phyloP scores from a whole-genome alignment of 176 grass and related monocot species.

The Avena eriantha region DNA sequence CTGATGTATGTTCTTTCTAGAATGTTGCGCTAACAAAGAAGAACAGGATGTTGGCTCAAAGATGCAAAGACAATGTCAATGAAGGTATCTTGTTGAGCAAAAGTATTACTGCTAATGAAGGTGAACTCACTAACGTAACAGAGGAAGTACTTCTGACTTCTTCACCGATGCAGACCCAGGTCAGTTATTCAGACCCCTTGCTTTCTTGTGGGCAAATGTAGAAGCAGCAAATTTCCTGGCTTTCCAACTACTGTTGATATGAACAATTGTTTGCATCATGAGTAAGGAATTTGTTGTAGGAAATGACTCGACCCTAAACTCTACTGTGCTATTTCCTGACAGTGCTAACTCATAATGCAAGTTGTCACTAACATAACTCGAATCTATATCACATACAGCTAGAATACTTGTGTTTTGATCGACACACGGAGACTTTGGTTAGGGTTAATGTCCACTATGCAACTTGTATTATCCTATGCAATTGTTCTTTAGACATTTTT shows the following conservation, averaged over 20 bases:
- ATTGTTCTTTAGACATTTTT: background rate
- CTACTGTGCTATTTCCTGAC: background rate
- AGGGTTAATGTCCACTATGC: background rate
- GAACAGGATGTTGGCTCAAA: conserved; percentile 70
- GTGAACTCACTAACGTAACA: conserved; percentile 33
- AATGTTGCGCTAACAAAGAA: conserved; percentile 69
- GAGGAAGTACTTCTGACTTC: conserved; percentile 38
- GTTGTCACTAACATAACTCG: background rate
- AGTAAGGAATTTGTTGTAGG: background rate
- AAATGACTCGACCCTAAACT: background rate
- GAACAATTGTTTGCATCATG: background rate
- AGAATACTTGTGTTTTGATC: background rate
- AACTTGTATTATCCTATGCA: background rate
- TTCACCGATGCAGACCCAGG: conserved; percentile 45
- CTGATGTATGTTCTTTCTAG: conserved; percentile 38
- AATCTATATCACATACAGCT: background rate
- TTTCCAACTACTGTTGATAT: background rate
- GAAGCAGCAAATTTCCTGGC: background rate
- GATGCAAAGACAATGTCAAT: conserved; percentile 52
- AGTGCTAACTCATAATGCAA: background rate
- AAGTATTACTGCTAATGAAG: conserved; percentile 41
- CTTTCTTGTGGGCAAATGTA: background rate
- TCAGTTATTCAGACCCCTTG: conserved; percentile 27
- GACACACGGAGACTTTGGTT: background rate
- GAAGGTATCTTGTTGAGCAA: conserved; percentile 29